Conservation (phyloP, 305 asterid genomes). For the Fraxinus floribunda region DNA sequence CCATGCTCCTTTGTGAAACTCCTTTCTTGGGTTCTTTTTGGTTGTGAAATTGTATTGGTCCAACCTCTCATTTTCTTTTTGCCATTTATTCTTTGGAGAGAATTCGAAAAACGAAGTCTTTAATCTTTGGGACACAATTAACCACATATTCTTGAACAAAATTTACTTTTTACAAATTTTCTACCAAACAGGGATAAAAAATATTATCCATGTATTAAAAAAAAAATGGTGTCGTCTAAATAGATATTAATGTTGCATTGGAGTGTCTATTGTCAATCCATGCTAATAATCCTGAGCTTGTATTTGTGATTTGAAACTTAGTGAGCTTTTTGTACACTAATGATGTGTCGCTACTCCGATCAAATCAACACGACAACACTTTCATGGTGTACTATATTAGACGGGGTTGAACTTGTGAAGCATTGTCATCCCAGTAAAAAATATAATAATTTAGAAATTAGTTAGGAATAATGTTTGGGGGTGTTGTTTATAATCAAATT, state of each 20-base stretch:
- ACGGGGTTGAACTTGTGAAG: neutral
- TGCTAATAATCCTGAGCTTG: neutral
- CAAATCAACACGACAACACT: neutral
- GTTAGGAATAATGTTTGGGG: neutral
- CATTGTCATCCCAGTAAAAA: neutral
- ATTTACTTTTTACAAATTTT: no score
- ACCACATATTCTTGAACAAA: no score
- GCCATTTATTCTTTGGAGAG: neutral
- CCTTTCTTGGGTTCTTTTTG: neutral
- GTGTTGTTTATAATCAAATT: no score
- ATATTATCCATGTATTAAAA: neutral
- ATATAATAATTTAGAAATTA: neutral
- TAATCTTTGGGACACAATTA: no score
- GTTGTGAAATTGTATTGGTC: neutral
- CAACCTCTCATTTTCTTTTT: neutral
- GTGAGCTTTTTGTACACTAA: no score
- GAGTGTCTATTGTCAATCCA: neutral
- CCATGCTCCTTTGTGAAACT: neutral
- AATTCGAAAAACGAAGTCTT: neutral
- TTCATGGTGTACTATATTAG: neutral
- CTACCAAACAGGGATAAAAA: neutral
- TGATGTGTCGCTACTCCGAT: neutral
- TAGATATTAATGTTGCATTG: neutral
- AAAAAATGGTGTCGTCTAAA: neutral
- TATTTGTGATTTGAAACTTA: neutral